These are phyloP conservation scores for Phylloporus sp. DNA, from an alignment of 1,284 basidiomycete species.

Conservation along the genomic window DNA sequence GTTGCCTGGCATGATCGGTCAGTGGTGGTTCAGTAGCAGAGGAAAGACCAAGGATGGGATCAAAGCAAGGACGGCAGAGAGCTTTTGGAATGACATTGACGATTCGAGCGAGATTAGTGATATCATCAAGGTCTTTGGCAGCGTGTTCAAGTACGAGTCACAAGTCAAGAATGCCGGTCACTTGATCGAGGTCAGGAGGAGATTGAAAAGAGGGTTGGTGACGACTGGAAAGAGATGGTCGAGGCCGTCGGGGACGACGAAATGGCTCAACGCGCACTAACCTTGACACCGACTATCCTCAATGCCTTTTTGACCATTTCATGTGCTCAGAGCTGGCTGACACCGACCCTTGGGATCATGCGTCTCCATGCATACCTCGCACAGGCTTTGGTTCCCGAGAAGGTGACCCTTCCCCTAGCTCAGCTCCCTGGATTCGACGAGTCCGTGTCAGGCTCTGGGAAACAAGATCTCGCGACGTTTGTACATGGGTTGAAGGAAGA, in stretches of 20 bases:
- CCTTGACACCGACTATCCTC: too few relatives aligned
- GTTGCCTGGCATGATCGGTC: conserved; percentile 78
- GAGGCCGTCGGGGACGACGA: conserved; percentile 45
- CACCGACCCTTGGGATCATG: conserved; percentile 79
- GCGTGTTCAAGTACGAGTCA: conserved; percentile 72
- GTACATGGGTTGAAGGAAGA: conserved; percentile 24
- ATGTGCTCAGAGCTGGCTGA: conserved; percentile 91
- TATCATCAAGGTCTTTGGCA: conserved; percentile 75
- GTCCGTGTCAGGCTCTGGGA: conserved; percentile 42
- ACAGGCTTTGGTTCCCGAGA: conserved; percentile 80
- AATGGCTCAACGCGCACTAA: conserved; percentile 55
- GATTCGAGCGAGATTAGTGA: conserved; percentile 83
- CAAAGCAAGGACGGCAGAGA: conserved; percentile 81
- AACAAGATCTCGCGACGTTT: conserved; percentile 24
- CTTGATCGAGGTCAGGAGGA: conserved; percentile 58
- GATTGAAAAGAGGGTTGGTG: conserved; percentile 53
- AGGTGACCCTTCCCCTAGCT: conserved; percentile 47
- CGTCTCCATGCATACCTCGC: conserved; percentile 84
- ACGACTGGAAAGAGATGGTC: conserved; percentile 55
- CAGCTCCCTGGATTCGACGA: conserved; percentile 78
- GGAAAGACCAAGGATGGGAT: conserved; percentile 94
- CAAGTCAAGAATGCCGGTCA: conserved; percentile 43
- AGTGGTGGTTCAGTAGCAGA: conserved; percentile 98
- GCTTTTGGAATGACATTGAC: conserved; percentile 87
- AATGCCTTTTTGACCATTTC: conserved; percentile 86